phyloP scores from a whole-genome alignment of 768 basidiomycete genomes.

The Boletus sp. region DNA sequence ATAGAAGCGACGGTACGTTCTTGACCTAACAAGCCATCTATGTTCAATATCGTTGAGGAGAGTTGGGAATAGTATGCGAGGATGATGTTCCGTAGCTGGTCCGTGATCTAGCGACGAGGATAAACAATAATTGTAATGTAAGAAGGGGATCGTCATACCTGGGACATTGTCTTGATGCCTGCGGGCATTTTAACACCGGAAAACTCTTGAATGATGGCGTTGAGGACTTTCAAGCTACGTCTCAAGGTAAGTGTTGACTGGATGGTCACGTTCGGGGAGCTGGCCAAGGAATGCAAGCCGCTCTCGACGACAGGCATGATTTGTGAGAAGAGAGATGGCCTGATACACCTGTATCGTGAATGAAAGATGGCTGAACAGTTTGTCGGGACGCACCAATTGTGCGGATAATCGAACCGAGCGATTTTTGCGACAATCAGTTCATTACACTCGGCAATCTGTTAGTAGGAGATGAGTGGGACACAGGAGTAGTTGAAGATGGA shows the following conservation, averaged over 20 bases:
- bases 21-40: conserved; percentile 36
- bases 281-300: conserved; percentile 50
- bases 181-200: conserved; percentile 65
- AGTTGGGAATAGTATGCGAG: conserved; percentile 60
- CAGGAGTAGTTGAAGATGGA: conserved; percentile 30
- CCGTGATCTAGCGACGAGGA: conserved; percentile 18
- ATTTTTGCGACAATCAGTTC: conserved; percentile 73
- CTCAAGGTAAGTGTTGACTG: conserved; percentile 50
- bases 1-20: conserved; percentile 46
- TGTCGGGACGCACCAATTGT: conserved; percentile 53
- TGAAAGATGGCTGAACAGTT: not conserved
- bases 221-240: conserved; percentile 62
- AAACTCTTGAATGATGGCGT: conserved; percentile 69
- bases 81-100: conserved; percentile 49
- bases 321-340: conserved; percentile 31
- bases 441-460: conserved; percentile 72
- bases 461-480: not conserved
- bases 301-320: conserved; percentile 56
- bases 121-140: not conserved
- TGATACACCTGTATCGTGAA: conserved; percentile 3
- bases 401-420: conserved; percentile 75
- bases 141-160: conserved; percentile 39
- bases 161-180: conserved; percentile 64
- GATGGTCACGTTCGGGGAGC: conserved; percentile 40
- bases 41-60: conserved; percentile 31